Percentiles rank a stretch among this genome's conserved stretches.
Conservation (phyloP, 2,329 filamentous ascomycete genomes). For the Fusarium sp. region DNA sequence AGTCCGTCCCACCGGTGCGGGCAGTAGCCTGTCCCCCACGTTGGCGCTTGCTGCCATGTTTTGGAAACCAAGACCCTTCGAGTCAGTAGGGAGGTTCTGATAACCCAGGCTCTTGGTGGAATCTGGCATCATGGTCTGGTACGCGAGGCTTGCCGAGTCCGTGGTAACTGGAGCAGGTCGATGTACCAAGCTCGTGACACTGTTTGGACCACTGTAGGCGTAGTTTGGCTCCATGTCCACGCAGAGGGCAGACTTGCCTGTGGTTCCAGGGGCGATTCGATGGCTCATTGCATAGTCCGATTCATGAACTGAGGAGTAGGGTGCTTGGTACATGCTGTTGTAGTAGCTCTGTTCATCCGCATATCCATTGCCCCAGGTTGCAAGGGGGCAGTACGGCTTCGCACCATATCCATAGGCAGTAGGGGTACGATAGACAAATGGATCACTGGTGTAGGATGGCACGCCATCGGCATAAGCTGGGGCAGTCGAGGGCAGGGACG, state of each 20-base stretch:
- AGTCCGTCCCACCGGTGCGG: constrained; percentile 24
- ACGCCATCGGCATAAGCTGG: constrained; percentile 31
- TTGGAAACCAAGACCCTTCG: constrained; percentile 28
- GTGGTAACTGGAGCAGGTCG: constrained; percentile 8
- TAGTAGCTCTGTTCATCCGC: constrained; percentile 39
- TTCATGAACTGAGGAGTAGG: constrained; percentile 34
- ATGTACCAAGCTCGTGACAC: constrained; percentile 22
- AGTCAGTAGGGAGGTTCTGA: neutral
- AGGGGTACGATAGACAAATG: constrained; percentile 30
- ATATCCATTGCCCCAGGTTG: constrained; percentile 39
- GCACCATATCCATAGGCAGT: constrained; percentile 36
- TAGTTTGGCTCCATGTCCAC: constrained; percentile 42
- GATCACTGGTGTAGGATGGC: constrained; percentile 22
- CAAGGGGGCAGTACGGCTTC: constrained; percentile 39
- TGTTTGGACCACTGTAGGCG: constrained; percentile 32
- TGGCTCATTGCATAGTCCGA: constrained; percentile 41
- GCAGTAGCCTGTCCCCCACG: constrained; percentile 34
- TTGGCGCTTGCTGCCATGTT: constrained; percentile 23
- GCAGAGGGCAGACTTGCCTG: constrained; percentile 37
- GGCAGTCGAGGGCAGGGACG: constrained; percentile 20
- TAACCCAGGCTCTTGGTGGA: constrained; percentile 3
- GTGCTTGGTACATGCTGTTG: constrained; percentile 37
- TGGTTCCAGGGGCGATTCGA: constrained; percentile 34
- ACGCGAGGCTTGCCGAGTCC: constrained; percentile 3
- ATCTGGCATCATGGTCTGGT: constrained; percentile 10